These are phyloP conservation scores for Trypanosoma avium DNA, from an alignment of 208 protist genomes.

Conservation along the genomic window DNA sequence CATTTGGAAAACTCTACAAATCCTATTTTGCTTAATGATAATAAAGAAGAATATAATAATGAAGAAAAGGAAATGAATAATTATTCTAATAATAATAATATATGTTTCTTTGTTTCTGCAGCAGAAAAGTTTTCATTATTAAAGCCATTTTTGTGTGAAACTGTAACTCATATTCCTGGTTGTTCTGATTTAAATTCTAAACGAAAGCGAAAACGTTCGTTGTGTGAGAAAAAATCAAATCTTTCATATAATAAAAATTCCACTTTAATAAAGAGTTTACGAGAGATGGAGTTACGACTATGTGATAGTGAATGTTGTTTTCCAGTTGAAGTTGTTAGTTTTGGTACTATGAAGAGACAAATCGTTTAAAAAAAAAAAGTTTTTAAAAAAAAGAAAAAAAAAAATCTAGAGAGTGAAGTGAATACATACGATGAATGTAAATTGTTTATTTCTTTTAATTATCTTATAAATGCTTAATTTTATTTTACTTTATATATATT, in stretches of 20 bases:
- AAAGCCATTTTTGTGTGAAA: constrained; percentile 7
- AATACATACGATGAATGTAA: too few relatives aligned
- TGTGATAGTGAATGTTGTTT: constrained; percentile 11
- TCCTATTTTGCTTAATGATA: background rate
- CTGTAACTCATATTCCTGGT: constrained; percentile 1
- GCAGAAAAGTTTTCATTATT: background rate
- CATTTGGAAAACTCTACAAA: background rate
- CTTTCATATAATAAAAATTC: too few relatives aligned
- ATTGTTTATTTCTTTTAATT: too few relatives aligned
- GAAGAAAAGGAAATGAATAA: background rate
- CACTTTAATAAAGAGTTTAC: background rate
- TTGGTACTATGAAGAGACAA: too few relatives aligned
- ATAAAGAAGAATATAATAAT: background rate
- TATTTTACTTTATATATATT: too few relatives aligned
- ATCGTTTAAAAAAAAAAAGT: too few relatives aligned
- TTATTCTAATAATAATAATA: background rate
- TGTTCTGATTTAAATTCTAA: background rate
- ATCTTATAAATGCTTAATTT: too few relatives aligned
- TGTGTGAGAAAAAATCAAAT: too few relatives aligned
- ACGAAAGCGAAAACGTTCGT: too few relatives aligned
- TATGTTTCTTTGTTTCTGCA: constrained; percentile 14
- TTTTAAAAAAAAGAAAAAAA: too few relatives aligned
- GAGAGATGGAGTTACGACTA: background rate
- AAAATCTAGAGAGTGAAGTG: too few relatives aligned
- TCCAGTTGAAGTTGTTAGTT: constrained; percentile 19